A percentile compares a stretch with the other conserved stretches of the same genome.
Evolutionary conservation across 495 filamentous ascomycete genomes (phyloP).

Genomic region (Penicillium nucicola): DNA sequence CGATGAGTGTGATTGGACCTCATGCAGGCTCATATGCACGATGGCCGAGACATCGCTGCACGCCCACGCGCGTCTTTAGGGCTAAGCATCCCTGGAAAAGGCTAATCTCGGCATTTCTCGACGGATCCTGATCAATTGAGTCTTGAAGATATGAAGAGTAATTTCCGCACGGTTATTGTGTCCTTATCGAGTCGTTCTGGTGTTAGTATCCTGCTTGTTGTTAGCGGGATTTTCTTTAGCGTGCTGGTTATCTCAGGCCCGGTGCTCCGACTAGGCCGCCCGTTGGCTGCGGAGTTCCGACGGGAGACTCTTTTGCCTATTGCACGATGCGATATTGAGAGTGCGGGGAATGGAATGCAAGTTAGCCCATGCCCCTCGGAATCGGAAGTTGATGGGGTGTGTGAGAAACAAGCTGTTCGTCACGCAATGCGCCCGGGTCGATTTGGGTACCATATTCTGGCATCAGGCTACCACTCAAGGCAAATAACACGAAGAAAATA

Average conservation of each 20-base stretch:
- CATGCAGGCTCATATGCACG: background rate
- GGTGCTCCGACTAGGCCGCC: background rate
- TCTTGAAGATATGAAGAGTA: background rate
- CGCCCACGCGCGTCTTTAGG: background rate
- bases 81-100: background rate
- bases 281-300: conserved; percentile 5
- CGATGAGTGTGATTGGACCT: background rate
- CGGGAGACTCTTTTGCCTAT: background rate
- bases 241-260: background rate
- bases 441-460: no score
- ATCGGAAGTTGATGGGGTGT: no score
- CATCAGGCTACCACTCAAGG: background rate
- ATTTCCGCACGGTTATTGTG: background rate
- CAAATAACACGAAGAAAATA: conserved; percentile 5
- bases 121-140: background rate
- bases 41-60: background rate
- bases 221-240: background rate
- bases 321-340: background rate
- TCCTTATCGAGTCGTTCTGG: background rate
- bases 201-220: background rate
- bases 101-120: background rate
- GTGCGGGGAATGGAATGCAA: no score
- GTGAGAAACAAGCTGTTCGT: no score
- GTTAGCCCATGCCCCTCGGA: no score
- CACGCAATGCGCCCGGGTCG: no score